These are phyloP conservation scores for Clarireedia homoeocarpa DNA, from an alignment of 2,329 filamentous ascomycete genomes.

Conservation along the genomic window DNA sequence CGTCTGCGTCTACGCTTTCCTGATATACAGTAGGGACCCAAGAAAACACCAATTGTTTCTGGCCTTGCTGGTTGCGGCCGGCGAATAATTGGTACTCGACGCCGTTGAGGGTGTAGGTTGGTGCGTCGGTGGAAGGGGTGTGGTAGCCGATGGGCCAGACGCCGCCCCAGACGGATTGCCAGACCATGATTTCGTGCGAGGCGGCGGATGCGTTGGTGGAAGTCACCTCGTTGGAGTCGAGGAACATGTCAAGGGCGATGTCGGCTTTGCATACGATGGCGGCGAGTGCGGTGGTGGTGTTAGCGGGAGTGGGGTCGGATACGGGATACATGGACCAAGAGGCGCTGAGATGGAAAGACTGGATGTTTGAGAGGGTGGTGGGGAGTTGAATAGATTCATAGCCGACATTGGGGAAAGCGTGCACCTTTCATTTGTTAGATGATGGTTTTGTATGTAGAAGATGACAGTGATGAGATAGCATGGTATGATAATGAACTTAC, in stretches of 20 bases:
- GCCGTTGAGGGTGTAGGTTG: neutral
- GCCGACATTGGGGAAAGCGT: constrained; percentile 5
- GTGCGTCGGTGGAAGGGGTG: neutral
- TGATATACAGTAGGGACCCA: constrained; percentile 2
- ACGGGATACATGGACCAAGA: constrained; percentile 1
- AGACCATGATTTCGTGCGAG: constrained; percentile 5
- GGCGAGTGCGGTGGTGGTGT: neutral
- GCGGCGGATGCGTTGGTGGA: constrained; percentile 1
- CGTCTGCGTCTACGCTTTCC: neutral
- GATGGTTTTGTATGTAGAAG: neutral
- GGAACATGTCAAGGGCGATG: constrained; percentile 7
- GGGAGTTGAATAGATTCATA: constrained; percentile 3
- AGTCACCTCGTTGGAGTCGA: neutral
- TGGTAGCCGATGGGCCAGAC: constrained; percentile 8
- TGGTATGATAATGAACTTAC: neutral
- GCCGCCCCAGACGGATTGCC: constrained; percentile 6
- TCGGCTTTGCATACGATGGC: constrained; percentile 5
- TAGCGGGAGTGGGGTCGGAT: neutral
- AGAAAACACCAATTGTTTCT: constrained; percentile 1
- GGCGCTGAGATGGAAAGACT: constrained; percentile 10
- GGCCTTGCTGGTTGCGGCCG: constrained; percentile 1
- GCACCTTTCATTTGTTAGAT: neutral
- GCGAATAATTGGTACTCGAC: neutral
- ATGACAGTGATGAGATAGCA: neutral
- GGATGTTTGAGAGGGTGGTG: constrained; percentile 5